Evolutionary conservation across 148 eudicot genomes (phyloP), one percentile per base, ranked within the genome.

Genomic region (Heliosperma pusillum): DNA sequence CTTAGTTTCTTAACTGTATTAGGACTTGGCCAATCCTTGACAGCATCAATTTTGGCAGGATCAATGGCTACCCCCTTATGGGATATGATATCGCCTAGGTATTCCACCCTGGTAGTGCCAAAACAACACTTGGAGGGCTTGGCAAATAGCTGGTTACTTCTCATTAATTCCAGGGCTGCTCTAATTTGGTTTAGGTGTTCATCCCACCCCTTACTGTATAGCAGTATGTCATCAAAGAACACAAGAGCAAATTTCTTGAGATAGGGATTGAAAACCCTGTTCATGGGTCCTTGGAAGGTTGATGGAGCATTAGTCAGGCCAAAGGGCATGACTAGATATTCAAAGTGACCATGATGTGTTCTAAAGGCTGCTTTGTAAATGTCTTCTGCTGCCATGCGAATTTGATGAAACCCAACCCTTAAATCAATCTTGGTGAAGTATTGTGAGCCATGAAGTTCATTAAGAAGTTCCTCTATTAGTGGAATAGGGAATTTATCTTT

Each of bases 361-460:
- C 42, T 42, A 20, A 73, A 73, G 0, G 53, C 12, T 3, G 56
- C 33, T 59, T 73, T 36, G 17, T 26, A 55, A 10, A 60, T 24
- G 11, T 73, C 67, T 1, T 5, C 7, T 12, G 13, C 1, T 10
- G 11, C 26, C n/a, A 73, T 10, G 20, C 19, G 56, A 3, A 70
- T 52, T 1, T 70, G 73, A 10, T 70, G 17, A 8, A 50, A 70
- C 0, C 50, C 50, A 17, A 16, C 19, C 12, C n/a, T 55, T 0
- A 71, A 17, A 30, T 71, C 74, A 19, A 71, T 8, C 10, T 71
- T 71, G 3, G 63, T 53, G 21, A 17, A 71, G 16, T 16, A 71
- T 0, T 29, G 6, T 1, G 50, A 10, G 0, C 74, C 64, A 17
- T 71, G 50, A 7, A 40, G 44, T 40, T 40, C 44, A 40, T 40